A percentile compares a stretch with the other conserved stretches of the same genome.
Evolutionary conservation across 495 filamentous ascomycete species (phyloP).

Genomic region (Lindgomyces ingoldianus): DNA sequence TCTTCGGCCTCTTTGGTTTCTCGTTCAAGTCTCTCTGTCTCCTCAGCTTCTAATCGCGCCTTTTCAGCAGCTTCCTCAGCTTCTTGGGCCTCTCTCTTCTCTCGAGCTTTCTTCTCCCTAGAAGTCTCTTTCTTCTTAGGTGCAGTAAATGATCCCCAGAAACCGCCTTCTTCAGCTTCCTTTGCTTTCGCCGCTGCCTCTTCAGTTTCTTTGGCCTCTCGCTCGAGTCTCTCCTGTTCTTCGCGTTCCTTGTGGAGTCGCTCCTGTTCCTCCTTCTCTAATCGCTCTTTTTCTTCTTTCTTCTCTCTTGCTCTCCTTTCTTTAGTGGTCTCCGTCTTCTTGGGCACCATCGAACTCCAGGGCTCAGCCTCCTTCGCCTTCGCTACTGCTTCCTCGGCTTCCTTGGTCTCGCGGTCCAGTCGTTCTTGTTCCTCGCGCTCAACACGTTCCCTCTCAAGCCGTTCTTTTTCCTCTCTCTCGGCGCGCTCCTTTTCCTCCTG

Average conservation of each 20-base stretch:
- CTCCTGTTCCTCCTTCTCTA: conserved; percentile 27
- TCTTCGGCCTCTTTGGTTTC: conserved; percentile 35
- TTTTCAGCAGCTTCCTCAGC: conserved; percentile 5
- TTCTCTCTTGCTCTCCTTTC: conserved; percentile 14
- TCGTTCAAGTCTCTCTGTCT: conserved; percentile 14
- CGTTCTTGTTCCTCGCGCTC: conserved; percentile 13
- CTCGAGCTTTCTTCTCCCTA: not conserved
- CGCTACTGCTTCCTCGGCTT: conserved; percentile 32
- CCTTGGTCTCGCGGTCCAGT: conserved; percentile 30
- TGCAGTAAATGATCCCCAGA: not conserved
- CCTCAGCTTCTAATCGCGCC: not conserved
- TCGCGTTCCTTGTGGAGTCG: conserved; percentile 19
- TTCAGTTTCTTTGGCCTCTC: conserved; percentile 37
- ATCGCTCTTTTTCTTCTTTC: conserved; percentile 15
- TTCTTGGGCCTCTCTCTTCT: conserved; percentile 11
- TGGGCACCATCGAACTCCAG: conserved; percentile 10
- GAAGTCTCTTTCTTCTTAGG: too few relatives aligned
- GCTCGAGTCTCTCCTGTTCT: conserved; percentile 20
- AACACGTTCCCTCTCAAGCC: conserved; percentile 7
- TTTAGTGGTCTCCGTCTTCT: conserved; percentile 17
- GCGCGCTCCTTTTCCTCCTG: conserved; percentile 9
- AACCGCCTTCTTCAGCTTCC: not conserved
- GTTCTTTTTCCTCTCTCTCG: conserved; percentile 20
- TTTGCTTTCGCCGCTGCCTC: conserved; percentile 16
- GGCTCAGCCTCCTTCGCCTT: conserved; percentile 20